Base-by-base conservation (phyloP, 2,329 filamentous ascomycete species). In the Fonsecaea erecta region DNA sequence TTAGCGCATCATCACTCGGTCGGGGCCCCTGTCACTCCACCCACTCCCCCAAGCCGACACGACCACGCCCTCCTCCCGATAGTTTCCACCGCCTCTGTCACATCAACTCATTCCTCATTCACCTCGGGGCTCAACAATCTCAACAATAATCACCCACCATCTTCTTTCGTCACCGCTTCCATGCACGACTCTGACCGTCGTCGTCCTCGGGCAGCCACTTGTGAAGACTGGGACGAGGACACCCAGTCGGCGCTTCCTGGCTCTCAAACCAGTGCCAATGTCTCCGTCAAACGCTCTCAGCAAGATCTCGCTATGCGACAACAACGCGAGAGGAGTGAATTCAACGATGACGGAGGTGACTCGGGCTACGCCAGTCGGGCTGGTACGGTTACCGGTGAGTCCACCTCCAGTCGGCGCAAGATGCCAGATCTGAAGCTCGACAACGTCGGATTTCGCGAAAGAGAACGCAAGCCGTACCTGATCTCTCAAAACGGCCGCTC, bases 361-460 rank as follows among this genome's bases (percentile, higher is more conserved):
- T 87, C 85, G 70, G 85, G 85, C 72, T 87, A 87, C 79, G 86
- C 84, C 68, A 87, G 84, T 78, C 81, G 82, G 73, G 85, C 84
- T 72, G 80, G 80, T 70, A 81, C 82, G 68, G 82, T 83, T 67
- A 78, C 81, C 76, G 81, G 82, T 78, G 81, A 65, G 48, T 81
- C 81, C 77, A 83, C 79, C 75, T 70, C 79, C 79, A 77, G 77
- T 75, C 72, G 78, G 74, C 73, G 77, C 74, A 72, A 77, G 74
- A 70, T 76, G 72, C 67, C 76, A 75, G 65, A 70, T 68, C 61
- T 76, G 75, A 79, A 76, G 70, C 68, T 77, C 66, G 75, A 78
- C 68, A 74, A 75, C 37, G 66, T 74, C 62, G 73, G 74, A 70
- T 64, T 62, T 46, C 62, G 54, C 40, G 68, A 72, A 65, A 69